Percentiles rank a stretch among this genome's conserved stretches.
Conservation (phyloP, 768 basidiomycete species). For the Heimioporus sp. region DNA sequence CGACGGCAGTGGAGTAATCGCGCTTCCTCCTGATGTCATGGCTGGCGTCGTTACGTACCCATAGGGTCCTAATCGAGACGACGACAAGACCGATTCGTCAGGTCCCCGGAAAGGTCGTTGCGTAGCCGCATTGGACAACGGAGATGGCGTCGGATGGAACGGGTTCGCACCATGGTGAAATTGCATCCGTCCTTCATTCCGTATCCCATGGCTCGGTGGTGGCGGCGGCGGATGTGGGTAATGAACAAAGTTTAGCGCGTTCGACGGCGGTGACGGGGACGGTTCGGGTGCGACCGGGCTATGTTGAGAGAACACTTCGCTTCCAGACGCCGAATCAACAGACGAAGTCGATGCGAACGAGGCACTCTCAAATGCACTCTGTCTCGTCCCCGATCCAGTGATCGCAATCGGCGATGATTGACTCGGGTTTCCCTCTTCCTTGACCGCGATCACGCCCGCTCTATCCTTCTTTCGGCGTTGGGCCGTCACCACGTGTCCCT, state of each 20-base stretch:
- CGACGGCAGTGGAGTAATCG: conserved; percentile 34
- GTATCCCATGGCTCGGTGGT: conserved; percentile 34
- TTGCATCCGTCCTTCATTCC: conserved; percentile 29
- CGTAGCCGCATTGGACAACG: conserved; percentile 25
- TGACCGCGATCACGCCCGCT: conserved; percentile 22
- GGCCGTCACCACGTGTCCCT: conserved; percentile 51
- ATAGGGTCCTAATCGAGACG: conserved; percentile 35
- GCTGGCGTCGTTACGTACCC: conserved; percentile 39
- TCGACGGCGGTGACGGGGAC: conserved; percentile 67
- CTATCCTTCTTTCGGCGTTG: conserved; percentile 69
- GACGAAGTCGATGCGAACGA: conserved; percentile 48
- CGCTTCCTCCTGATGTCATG: conserved; percentile 30
- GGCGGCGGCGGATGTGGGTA: conserved; percentile 43
- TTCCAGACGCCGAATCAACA: conserved; percentile 55
- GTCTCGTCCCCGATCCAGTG: conserved; percentile 46
- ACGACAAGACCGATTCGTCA: conserved; percentile 35
- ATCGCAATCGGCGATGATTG: conserved; percentile 38
- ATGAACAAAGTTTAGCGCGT: conserved; percentile 55
- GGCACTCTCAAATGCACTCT: conserved; percentile 46
- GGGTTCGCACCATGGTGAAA: conserved; percentile 19
- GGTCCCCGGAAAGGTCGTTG: conserved; percentile 37
- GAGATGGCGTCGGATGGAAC: conserved; percentile 46
- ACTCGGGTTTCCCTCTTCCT: conserved; percentile 25
- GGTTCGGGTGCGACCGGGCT: conserved; percentile 42
- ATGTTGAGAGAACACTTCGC: conserved; percentile 52